Percentiles rank a stretch among this genome's conserved stretches.
Evolutionary conservation across 176 grass and related monocot species (phyloP).

Genomic region (Oryza coarctata): DNA sequence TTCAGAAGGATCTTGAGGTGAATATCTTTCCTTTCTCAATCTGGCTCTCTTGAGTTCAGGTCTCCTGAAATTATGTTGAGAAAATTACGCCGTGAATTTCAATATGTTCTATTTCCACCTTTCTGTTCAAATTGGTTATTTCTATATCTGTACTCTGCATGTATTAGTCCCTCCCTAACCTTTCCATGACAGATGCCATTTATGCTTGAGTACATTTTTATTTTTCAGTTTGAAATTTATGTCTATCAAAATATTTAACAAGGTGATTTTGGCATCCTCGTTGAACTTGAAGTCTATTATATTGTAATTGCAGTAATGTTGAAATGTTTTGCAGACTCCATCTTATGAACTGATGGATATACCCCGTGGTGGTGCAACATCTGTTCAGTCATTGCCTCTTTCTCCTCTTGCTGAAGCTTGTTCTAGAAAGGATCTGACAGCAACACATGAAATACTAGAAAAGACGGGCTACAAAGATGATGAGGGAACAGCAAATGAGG

Average conservation of each 20-base stretch:
- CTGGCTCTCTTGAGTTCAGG: conserved; percentile 8
- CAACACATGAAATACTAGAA: conserved; percentile 97
- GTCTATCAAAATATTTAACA: neutral
- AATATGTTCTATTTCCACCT: conserved; percentile 13
- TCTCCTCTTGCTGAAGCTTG: conserved; percentile 96
- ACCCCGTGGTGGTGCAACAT: conserved; percentile 58
- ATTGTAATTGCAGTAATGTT: conserved; percentile 5
- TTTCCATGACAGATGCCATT: neutral
- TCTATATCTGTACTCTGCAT: neutral
- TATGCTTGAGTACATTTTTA: neutral
- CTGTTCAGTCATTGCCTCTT: conserved; percentile 66
- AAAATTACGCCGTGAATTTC: conserved; percentile 12
- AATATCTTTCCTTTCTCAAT: conserved; percentile 30
- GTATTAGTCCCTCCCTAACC: neutral
- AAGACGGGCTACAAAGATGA: conserved; percentile 92
- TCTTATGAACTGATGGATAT: conserved; percentile 90
- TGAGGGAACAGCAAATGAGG: conserved; percentile 97
- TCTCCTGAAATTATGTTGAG: neutral
- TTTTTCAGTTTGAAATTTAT: neutral
- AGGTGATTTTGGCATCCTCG: neutral
- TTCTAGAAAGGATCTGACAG: conserved; percentile 94
- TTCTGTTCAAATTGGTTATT: conserved; percentile 11
- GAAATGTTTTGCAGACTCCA: conserved; percentile 64
- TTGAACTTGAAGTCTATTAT: conserved; percentile 15
- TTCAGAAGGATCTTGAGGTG: conserved; percentile 90